phyloP scores from a whole-genome alignment of 805 yeast species.

The Suhomyces sp. region DNA sequence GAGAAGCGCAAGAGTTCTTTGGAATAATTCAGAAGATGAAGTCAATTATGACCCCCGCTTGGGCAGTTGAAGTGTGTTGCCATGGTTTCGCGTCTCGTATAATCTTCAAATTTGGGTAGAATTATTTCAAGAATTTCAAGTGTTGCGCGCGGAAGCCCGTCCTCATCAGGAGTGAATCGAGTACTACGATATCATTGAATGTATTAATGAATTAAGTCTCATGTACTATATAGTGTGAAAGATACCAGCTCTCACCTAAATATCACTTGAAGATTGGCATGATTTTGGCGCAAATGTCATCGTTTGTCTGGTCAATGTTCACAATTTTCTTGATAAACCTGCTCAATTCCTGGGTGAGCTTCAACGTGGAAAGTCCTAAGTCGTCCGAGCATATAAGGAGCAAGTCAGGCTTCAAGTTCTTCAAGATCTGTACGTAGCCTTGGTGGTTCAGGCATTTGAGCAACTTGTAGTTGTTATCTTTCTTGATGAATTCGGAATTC shows the following conservation, averaged over 20 bases:
- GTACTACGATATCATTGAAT: background rate
- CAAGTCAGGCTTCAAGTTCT: conserved; percentile 41
- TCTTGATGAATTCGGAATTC: conserved; percentile 8
- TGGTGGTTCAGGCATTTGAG: conserved; percentile 38
- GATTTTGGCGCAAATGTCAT: conserved; percentile 19
- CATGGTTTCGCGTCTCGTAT: background rate
- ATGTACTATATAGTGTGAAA: background rate
- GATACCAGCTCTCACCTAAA: background rate
- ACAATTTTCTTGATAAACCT: conserved; percentile 38
- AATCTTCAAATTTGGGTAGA: background rate
- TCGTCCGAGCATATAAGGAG: conserved; percentile 41
- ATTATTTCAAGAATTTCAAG: no score
- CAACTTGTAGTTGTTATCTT: conserved; percentile 32
- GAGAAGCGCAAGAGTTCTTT: background rate
- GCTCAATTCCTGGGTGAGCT: conserved; percentile 33
- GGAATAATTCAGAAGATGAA: no score
- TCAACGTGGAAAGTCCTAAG: conserved; percentile 30
- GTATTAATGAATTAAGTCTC: background rate
- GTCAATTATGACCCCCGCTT: background rate
- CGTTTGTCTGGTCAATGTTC: conserved; percentile 22
- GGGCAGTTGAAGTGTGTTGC: background rate
- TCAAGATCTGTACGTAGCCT: conserved; percentile 38
- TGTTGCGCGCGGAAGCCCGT: background rate
- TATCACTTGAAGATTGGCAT: conserved; percentile 17
- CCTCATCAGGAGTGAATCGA: background rate